phyloP scores from a whole-genome alignment of 73 alveolate species.

The Paramecium tetraurelia region DNA sequence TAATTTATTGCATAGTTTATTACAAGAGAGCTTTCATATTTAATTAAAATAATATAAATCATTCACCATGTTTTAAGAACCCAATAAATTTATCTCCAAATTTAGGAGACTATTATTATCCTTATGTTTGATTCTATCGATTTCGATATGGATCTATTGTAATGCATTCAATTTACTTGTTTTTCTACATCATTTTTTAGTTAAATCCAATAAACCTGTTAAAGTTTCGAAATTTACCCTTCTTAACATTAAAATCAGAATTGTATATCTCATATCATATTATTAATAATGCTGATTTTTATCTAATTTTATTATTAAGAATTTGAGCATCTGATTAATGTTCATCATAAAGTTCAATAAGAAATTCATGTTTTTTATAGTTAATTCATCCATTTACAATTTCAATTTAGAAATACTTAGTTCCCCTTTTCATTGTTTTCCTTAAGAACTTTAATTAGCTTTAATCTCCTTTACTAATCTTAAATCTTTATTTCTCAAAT shows the following conservation, averaged over 20 bases:
- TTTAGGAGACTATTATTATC: not conserved
- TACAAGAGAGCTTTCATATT: not conserved
- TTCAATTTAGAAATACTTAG: not conserved
- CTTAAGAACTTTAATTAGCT: not conserved
- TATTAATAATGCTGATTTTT: not conserved
- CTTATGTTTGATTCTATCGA: not conserved
- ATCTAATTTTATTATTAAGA: not conserved
- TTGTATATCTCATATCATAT: not conserved
- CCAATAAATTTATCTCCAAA: conserved; percentile 31
- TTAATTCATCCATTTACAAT: not conserved
- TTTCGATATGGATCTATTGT: not conserved
- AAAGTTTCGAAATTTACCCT: not conserved
- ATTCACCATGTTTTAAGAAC: not conserved
- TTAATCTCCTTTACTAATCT: conserved; percentile 17
- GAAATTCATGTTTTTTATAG: not conserved
- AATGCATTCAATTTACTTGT: not conserved
- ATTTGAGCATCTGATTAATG: not conserved
- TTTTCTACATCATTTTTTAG: not conserved
- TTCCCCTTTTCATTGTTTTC: not conserved
- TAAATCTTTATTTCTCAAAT: not conserved
- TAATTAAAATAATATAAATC: conserved; percentile 8
- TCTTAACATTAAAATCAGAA: not conserved
- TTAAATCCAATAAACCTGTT: not conserved
- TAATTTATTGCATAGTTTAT: not conserved
- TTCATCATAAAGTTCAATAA: not conserved